Conservation (phyloP, 1,139 yeast species). For the Magnusiomyces magnusii region DNA sequence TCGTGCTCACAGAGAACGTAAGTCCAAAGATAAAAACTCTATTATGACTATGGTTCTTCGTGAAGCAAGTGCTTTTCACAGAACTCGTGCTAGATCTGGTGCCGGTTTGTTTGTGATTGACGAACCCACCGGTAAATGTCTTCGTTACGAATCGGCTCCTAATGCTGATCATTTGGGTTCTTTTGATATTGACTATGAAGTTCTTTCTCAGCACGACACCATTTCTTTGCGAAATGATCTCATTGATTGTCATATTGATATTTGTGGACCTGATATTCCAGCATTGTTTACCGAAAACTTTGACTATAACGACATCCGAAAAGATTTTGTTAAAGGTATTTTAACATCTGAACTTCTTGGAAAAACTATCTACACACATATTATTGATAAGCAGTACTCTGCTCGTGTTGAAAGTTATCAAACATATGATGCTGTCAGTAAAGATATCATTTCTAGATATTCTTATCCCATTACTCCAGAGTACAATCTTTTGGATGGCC, state of each 20-base stretch:
- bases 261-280: conserved; percentile 91
- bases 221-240: conserved; percentile 80
- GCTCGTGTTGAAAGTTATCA: conserved; percentile 93
- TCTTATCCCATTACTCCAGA: conserved; percentile 90
- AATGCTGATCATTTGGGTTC: conserved; percentile 22
- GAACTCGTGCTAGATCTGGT: conserved; percentile 58
- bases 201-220: conserved; percentile 71
- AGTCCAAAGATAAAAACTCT: conserved; percentile 72
- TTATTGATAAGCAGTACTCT: conserved; percentile 70
- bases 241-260: conserved; percentile 93
- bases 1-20: conserved; percentile 64
- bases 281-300: conserved; percentile 94
- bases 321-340: conserved; percentile 86
- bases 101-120: conserved; percentile 84
- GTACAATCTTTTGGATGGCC: conserved; percentile 61
- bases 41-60: conserved; percentile 91
- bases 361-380: conserved; percentile 83
- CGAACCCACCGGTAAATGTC: conserved; percentile 61
- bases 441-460: conserved; percentile 86
- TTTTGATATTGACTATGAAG: conserved; percentile 76
- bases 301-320: conserved; percentile 80
- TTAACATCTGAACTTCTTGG: conserved; percentile 84
- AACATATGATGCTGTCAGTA: conserved; percentile 87
- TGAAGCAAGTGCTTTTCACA: conserved; percentile 77
- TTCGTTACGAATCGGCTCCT: conserved; percentile 60